Conservation (phyloP, 371 early-diverging fungal species). For the Ordospora pajunii region DNA sequence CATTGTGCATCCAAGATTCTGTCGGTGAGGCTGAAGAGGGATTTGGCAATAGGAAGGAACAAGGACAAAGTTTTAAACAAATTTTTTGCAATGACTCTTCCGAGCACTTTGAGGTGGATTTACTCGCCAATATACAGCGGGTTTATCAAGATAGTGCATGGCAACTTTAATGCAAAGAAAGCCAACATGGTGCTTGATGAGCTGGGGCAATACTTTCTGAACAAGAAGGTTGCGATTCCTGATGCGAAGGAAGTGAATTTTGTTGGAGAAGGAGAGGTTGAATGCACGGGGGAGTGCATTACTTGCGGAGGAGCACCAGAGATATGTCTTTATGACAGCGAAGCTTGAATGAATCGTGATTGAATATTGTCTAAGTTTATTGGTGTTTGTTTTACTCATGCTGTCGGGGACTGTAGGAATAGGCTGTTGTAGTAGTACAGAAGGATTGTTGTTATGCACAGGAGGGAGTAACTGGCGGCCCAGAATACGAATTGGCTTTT, state of each 20-base stretch:
- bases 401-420: constrained; percentile 1
- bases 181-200: neutral
- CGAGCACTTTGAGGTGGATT: constrained; percentile 25
- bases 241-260: neutral
- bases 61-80: neutral
- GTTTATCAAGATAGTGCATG: constrained; percentile 20
- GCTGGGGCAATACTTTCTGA: neutral
- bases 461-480: constrained; percentile 26
- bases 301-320: too few species aligned
- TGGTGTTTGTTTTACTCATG: neutral
- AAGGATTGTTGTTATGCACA: constrained; percentile 23
- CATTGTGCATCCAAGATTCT: constrained; percentile 8
- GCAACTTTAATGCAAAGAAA: constrained; percentile 18
- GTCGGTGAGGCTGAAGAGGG: constrained; percentile 18
- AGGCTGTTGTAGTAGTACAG: constrained; percentile 44
- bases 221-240: neutral
- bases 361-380: too few species aligned
- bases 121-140: neutral
- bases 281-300: neutral
- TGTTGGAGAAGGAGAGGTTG: neutral
- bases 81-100: constrained; percentile 15
- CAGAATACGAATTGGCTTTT: constrained; percentile 50
- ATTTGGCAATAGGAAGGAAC: constrained; percentile 12
- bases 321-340: too few species aligned
- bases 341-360: too few species aligned